These are phyloP conservation scores for Gonapodya prolifera DNA, from an alignment of 192 early-diverging fungal genomes.

Conservation along the genomic window DNA sequence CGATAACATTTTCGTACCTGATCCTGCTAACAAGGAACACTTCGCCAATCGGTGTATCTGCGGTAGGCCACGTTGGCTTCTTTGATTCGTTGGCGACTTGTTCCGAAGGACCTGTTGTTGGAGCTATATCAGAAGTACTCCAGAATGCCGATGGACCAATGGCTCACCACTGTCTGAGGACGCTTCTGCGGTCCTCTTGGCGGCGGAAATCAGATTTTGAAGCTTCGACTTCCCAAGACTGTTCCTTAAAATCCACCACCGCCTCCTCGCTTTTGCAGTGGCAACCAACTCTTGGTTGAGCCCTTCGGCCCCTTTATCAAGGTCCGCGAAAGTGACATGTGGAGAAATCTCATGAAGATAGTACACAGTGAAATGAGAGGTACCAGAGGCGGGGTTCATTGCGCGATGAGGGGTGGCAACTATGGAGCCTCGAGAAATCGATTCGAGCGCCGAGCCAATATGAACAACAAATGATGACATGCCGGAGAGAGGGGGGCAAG, in stretches of 20 bases:
- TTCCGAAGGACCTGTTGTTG: no score
- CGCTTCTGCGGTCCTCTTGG: background rate
- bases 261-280: background rate
- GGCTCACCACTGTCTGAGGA: background rate
- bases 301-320: background rate
- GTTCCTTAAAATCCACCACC: background rate
- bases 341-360: background rate
- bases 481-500: background rate
- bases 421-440: background rate
- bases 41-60: background rate
- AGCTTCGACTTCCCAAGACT: background rate
- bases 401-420: background rate
- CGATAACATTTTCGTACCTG: background rate
- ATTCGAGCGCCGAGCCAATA: background rate
- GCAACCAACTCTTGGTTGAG: background rate
- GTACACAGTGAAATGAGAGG: background rate
- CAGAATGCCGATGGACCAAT: no score
- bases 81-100: no score
- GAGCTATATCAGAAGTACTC: no score
- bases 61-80: background rate
- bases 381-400: background rate
- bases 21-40: background rate
- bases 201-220: background rate
- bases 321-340: background rate
- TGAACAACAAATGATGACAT: background rate